Percentiles rank a stretch among this genome's conserved stretches.
phyloP scores from a whole-genome alignment of 306 rosid genomes.

The Cucurbita ficifolia region DNA sequence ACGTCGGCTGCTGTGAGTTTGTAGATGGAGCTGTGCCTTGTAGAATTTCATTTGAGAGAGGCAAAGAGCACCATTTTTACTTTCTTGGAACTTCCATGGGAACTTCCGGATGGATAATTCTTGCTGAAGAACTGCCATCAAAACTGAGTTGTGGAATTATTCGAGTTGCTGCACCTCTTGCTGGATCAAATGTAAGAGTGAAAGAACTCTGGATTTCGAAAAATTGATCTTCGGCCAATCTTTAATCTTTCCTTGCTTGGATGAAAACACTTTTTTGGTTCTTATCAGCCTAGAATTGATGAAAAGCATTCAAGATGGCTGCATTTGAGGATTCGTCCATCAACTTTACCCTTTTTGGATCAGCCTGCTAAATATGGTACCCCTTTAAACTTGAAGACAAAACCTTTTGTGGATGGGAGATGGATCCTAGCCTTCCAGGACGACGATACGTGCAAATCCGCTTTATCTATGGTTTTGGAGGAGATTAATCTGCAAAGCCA shows the following conservation, averaged over 20 bases:
- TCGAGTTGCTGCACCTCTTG: conserved; percentile 72
- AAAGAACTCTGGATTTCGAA: background rate
- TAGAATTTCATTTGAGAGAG: conserved; percentile 85
- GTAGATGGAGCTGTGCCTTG: conserved; percentile 72
- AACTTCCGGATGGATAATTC: conserved; percentile 65
- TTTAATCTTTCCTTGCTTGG: background rate
- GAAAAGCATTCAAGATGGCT: conserved; percentile 65
- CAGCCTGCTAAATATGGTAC: conserved; percentile 36
- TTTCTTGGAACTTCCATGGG: conserved; percentile 59
- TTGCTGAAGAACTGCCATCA: conserved; percentile 67
- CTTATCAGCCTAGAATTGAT: conserved; percentile 67
- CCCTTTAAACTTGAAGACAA: conserved; percentile 22
- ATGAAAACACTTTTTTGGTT: background rate
- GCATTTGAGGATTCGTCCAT: conserved; percentile 74
- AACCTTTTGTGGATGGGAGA: conserved; percentile 75
- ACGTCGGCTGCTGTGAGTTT: background rate
- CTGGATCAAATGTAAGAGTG: conserved; percentile 68
- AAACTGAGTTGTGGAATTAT: conserved; percentile 51
- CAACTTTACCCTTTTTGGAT: conserved; percentile 49
- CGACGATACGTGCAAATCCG: conserved; percentile 63
- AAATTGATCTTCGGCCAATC: background rate
- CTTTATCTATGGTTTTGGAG: conserved; percentile 51
- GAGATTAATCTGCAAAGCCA: conserved; percentile 36
- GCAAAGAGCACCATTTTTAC: conserved; percentile 61
- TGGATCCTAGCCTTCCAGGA: conserved; percentile 89